Base-by-base conservation (phyloP, 2,329 filamentous ascomycete genomes). In the Exophiala dermatitidis region DNA sequence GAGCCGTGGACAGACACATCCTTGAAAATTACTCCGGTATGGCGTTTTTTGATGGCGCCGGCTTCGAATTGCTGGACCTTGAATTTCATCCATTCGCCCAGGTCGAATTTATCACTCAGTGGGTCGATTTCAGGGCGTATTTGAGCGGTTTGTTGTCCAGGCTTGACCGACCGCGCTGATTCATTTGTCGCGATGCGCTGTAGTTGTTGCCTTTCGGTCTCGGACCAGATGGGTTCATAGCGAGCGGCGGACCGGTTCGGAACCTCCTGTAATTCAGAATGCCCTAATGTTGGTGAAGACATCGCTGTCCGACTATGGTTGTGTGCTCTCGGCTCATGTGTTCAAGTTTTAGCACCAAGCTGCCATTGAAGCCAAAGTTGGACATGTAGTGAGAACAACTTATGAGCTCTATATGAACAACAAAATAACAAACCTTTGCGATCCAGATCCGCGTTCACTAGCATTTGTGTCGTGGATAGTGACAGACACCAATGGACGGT, bases 11-110 rank as follows among this genome's bases (percentile, higher is more conserved):
- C 83, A 0, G 73, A 84, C 45, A 87, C 71, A 51, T 81, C 73
- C 59, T 83, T 83, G 72, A 85, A 88, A 3, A 86, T 70, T 7
- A 88, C 80, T 34, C 85, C 85, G 26, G 79, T 74, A 64, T 87
- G 83, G 19, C 83, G 72, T 0, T 81, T 84, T 64, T 85, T 80
- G 44, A 36, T 32, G 10, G 31, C 32, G 7, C 32, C 44, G 8
- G 29, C 32, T 28, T n/a, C 12, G 31, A 46, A 46, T 12, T 28
- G 31, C 32, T 46, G 7, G 28, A 46, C 19, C n/a, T 34, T 28
- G 19, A 12, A 28, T 34, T 26, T 46, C 31, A 46, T 34, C 44
- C 44, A 46, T 26, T 10, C 12, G 7, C 31, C 7, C 5, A 46
- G 32, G 19, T 37, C 32, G 32, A 46, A 46, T 28, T 28, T 34